phyloP scores from a whole-genome alignment of 83 land plant genomes.

The Thuja plicata region DNA sequence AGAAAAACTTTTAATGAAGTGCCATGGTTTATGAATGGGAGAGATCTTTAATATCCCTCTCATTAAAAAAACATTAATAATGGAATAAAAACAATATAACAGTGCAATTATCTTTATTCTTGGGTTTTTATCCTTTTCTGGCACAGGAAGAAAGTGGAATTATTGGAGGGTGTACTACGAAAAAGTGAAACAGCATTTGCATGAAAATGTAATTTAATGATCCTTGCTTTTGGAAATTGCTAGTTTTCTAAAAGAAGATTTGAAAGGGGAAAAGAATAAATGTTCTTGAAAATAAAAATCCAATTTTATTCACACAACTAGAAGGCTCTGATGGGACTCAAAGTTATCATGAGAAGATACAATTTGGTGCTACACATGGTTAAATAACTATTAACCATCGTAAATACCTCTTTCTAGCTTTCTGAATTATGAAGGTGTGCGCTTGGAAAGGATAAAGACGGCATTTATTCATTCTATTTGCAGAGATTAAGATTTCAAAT shows the following conservation, averaged over 20 bases:
- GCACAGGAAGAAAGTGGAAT: neutral
- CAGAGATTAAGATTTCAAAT: neutral
- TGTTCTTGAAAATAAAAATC: neutral
- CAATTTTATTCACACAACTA: neutral
- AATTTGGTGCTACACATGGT: neutral
- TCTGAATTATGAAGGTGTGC: neutral
- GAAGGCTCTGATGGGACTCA: neutral
- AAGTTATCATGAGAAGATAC: neutral
- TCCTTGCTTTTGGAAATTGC: neutral
- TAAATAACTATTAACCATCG: neutral
- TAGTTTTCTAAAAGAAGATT: neutral
- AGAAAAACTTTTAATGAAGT: neutral
- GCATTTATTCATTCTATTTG: neutral
- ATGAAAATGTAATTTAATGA: neutral
- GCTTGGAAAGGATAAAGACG: neutral
- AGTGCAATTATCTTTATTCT: neutral
- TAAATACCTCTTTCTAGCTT: neutral
- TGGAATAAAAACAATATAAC: neutral
- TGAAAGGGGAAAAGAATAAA: neutral
- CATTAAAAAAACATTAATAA: neutral
- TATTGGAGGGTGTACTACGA: neutral
- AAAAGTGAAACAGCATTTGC: neutral
- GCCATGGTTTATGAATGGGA: neutral
- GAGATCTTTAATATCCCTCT: neutral
- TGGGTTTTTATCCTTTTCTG: neutral